These are phyloP conservation scores for Ramaria rubella DNA, from an alignment of 768 basidiomycete species.

Conservation along the genomic window DNA sequence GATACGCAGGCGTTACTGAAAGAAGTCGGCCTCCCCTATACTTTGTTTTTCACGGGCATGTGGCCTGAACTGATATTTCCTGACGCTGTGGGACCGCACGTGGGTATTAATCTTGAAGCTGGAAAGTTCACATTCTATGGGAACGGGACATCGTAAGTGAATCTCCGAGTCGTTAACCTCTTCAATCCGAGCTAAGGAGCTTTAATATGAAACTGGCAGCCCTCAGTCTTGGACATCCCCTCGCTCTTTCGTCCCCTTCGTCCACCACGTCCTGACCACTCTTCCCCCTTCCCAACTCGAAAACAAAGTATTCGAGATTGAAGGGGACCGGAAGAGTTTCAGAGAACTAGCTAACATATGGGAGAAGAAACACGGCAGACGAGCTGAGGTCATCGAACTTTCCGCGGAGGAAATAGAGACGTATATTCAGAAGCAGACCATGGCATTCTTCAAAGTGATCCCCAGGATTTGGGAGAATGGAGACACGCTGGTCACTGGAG, in stretches of 20 bases:
- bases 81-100: neutral
- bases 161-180: neutral
- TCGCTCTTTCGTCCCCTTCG: neutral
- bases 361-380: neutral
- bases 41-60: neutral
- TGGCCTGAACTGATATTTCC: neutral
- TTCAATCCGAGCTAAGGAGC: neutral
- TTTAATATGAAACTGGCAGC: conserved; percentile 49
- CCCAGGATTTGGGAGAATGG: neutral
- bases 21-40: neutral
- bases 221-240: neutral
- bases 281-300: neutral
- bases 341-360: neutral
- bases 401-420: neutral
- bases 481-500: neutral
- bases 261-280: neutral
- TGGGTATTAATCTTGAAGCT: neutral
- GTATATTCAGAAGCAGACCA: neutral
- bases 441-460: neutral
- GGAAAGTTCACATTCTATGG: neutral
- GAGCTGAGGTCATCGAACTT: neutral
- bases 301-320: neutral
- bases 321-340: neutral
- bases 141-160: neutral
- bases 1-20: neutral